Evolutionary conservation across 257 asterid species (phyloP), one percentile per base, ranked within the genome.

Genomic region (Fraxinus cuspidata): DNA sequence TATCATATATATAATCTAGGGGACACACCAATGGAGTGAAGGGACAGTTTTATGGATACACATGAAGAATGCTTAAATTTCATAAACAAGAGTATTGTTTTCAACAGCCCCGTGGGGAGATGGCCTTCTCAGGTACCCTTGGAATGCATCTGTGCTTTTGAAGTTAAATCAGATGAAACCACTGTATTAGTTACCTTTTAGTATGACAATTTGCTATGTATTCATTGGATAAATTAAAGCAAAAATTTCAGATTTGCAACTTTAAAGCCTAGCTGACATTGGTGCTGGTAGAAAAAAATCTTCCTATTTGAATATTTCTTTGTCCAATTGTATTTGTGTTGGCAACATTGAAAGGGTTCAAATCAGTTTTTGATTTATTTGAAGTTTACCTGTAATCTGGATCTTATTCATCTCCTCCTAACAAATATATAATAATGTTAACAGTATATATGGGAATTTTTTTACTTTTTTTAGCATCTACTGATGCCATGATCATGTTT

Each of bases 401-500:
- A 53, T 6, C 23, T 18, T 53, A 53, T 19, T 6, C 27, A 53
- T 53, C 27, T 53, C 25, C 25, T 19, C 23, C 64, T 12, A 15
- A 53, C 27, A n/a, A 53, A 53, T 53, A 53, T 16, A 19, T 6
- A 18, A 53, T 53, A 53, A 19, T 7, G 64, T 1, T 53, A 53
- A 19, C 1, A 7, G 27, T 19, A 53, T 53, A n/a, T 53, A 5
- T 53, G 11, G 27, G 27, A 47, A 6, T 4, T 19, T 53, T 53
- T 16, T 51, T 16, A 51, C 27, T 53, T 53, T 53, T 9, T 40
- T 69, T 18, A n/a, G 28, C 35, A 53, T 38, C 70, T 65, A 23
- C 29, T 72, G 73, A 67, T 56, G 32, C 38, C 77, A 44, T 60
- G 69, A 27, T 80, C n/a, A 16, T 66, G 49, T 74, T 25, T 63